phyloP scores from a whole-genome alignment of 2,329 filamentous ascomycete genomes.

The Exophiala sideris region DNA sequence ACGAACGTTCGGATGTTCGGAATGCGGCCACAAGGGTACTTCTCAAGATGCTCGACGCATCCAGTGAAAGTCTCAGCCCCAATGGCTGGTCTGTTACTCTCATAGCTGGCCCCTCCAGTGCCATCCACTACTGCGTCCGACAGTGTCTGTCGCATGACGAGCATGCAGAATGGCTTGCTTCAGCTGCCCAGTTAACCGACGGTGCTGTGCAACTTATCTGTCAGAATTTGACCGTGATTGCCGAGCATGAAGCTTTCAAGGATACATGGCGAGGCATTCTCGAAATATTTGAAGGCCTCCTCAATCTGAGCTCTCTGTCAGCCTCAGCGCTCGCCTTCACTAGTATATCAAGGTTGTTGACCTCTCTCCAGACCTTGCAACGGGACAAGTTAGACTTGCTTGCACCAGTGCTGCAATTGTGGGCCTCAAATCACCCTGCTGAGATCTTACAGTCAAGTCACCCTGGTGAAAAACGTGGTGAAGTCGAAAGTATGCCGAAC shows the following conservation, averaged over 20 bases:
- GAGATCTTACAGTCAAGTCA: constrained; percentile 17
- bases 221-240: constrained; percentile 15
- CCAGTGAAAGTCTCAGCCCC: constrained; percentile 61
- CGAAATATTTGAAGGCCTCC: constrained; percentile 8
- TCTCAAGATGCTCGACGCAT: constrained; percentile 86
- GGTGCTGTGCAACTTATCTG: constrained; percentile 17
- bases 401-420: constrained; percentile 19
- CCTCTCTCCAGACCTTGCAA: constrained; percentile 3
- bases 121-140: constrained; percentile 8
- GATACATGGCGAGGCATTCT: constrained; percentile 22
- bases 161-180: constrained; percentile 17
- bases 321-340: constrained; percentile 17
- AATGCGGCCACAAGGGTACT: constrained; percentile 81
- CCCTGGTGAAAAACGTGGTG: constrained; percentile 9
- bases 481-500: constrained; percentile 18
- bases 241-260: constrained; percentile 13
- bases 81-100: constrained; percentile 47
- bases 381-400: constrained; percentile 25
- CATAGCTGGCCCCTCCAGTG: constrained; percentile 27
- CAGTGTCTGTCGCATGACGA: constrained; percentile 3
- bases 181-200: constrained; percentile 17
- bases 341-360: constrained; percentile 15
- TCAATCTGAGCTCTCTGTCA: constrained; percentile 10
- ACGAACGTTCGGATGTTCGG: constrained; percentile 39
- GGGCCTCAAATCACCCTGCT: constrained; percentile 17